These are phyloP conservation scores for Dioszegia crocea DNA, from an alignment of 768 basidiomycete genomes.

Conservation along the genomic window DNA sequence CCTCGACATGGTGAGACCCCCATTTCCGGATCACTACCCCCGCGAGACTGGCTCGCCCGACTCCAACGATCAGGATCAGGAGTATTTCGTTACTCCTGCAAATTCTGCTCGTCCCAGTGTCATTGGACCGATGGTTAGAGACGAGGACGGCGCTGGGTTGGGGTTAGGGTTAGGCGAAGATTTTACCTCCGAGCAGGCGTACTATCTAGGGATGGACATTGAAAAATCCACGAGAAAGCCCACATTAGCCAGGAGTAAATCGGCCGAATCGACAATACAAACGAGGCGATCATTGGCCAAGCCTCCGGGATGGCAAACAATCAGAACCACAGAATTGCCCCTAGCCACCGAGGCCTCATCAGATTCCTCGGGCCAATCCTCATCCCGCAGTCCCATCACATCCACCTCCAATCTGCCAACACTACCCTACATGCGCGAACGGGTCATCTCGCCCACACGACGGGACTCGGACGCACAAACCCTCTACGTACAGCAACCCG, in stretches of 20 bases:
- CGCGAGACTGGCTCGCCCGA: not conserved
- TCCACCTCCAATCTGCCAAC: not conserved
- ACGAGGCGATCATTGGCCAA: not conserved
- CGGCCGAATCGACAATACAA: not conserved
- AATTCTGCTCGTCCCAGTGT: slow-evolving; percentile 5
- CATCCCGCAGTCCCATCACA: not conserved
- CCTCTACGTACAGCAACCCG: too few species aligned
- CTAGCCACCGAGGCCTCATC: too few species aligned
- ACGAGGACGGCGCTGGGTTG: not conserved
- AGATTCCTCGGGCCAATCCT: not conserved
- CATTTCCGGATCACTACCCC: not conserved
- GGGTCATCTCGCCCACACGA: not conserved
- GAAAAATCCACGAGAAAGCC: not conserved
- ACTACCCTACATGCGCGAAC: not conserved
- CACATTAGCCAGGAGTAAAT: not conserved
- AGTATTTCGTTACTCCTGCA: slow-evolving; percentile 1
- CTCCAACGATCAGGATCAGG: not conserved
- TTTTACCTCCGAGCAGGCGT: not conserved
- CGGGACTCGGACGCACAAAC: too few species aligned
- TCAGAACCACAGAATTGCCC: not conserved
- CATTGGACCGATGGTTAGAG: not conserved
- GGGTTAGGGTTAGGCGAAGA: not conserved
- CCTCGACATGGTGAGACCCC: not conserved
- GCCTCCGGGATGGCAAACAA: not conserved
- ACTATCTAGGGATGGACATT: not conserved